phyloP scores from a whole-genome alignment of 2,329 filamentous ascomycete species.

The Pestalotiopsis sp. region DNA sequence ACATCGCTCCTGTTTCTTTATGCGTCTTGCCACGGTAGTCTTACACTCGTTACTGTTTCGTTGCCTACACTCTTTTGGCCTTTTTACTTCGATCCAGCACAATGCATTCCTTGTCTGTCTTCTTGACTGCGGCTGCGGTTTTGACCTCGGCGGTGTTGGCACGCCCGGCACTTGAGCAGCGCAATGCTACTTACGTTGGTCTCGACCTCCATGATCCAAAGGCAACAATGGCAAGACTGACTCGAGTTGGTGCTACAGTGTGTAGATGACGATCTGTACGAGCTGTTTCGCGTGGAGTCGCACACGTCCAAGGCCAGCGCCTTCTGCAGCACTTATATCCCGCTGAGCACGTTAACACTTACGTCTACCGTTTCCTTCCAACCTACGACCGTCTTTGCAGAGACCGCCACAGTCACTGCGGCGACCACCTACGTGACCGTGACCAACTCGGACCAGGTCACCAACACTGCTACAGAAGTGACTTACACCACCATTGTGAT shows the following conservation, averaged over 20 bases:
- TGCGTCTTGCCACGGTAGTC: not conserved
- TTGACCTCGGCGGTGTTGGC: not conserved
- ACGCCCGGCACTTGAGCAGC: not conserved
- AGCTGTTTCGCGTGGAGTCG: not conserved
- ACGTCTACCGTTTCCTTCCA: not conserved
- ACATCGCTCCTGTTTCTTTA: not conserved
- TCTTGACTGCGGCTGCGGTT: not conserved
- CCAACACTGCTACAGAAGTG: not conserved
- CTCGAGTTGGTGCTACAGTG: not conserved
- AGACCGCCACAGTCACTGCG: not conserved
- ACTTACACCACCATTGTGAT: not conserved
- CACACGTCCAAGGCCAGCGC: not conserved
- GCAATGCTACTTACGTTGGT: not conserved
- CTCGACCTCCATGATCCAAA: not conserved
- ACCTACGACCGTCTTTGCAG: not conserved
- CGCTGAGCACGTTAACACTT: not conserved
- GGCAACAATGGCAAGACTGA: not conserved
- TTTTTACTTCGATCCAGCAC: not conserved
- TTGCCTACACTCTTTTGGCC: not conserved
- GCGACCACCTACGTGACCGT: slow-evolving; percentile 1
- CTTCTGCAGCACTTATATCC: slow-evolving; percentile 3
- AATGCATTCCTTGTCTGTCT: not conserved
- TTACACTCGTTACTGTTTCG: not conserved
- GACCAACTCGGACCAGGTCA: not conserved
- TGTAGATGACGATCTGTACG: not conserved